A percentile compares a stretch with the other conserved stretches of the same genome.
These are phyloP conservation scores for Limonomyces culmigenus DNA, from an alignment of 1,284 basidiomycete species.

Conservation along the genomic window DNA sequence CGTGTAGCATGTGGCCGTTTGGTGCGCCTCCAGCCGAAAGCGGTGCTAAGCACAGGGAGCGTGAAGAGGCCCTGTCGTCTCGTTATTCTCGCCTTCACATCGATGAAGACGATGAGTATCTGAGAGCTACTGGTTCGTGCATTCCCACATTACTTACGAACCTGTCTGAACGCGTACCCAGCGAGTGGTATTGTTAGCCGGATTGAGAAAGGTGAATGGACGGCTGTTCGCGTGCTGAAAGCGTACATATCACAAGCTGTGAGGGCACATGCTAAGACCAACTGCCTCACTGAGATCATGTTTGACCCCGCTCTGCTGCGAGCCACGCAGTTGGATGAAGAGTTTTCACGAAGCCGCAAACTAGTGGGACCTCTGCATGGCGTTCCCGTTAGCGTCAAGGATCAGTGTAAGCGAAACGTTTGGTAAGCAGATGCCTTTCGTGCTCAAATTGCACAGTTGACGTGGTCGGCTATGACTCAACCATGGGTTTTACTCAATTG, in stretches of 20 bases:
- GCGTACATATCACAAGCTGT: slow-evolving; percentile 57
- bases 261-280: slow-evolving; percentile 47
- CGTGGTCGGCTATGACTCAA: slow-evolving; percentile 47
- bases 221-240: slow-evolving; percentile 50
- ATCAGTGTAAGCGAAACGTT: slow-evolving; percentile 31
- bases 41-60: slow-evolving; percentile 18
- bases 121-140: slow-evolving; percentile 13
- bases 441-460: slow-evolving; percentile 14
- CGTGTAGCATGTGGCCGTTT: slow-evolving; percentile 33
- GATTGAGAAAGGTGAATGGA: slow-evolving; percentile 51
- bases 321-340: slow-evolving; percentile 46
- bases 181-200: slow-evolving; percentile 44
- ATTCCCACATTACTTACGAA: not conserved
- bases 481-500: slow-evolving; percentile 60
- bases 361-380: slow-evolving; percentile 66
- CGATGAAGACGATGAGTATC: slow-evolving; percentile 9
- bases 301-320: slow-evolving; percentile 47
- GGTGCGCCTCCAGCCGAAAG: slow-evolving; percentile 12
- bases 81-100: slow-evolving; percentile 6
- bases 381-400: slow-evolving; percentile 67
- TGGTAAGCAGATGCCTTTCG: not conserved
- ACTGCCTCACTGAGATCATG: slow-evolving; percentile 73
- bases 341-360: slow-evolving; percentile 40
- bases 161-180: slow-evolving; percentile 9
- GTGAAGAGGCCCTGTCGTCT: slow-evolving; percentile 13